Conservation (phyloP, 2,329 filamentous ascomycete genomes). For the Colletotrichum lupini region DNA sequence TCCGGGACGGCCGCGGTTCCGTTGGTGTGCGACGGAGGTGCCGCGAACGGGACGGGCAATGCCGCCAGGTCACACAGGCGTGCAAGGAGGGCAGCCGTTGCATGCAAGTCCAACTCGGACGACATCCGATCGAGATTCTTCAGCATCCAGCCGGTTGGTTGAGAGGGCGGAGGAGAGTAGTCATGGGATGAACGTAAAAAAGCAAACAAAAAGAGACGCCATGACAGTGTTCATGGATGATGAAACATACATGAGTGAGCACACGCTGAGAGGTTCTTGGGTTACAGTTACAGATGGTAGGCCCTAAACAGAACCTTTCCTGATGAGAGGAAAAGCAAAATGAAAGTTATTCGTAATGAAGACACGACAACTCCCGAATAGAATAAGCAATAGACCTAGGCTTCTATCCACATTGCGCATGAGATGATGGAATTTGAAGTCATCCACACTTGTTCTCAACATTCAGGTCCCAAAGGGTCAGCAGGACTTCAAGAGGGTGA, state of each 20-base stretch:
- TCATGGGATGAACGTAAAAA: constrained; percentile 20
- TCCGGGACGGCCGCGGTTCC: constrained; percentile 41
- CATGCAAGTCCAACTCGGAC: constrained; percentile 43
- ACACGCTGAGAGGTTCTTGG: not conserved
- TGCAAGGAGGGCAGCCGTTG: constrained; percentile 11
- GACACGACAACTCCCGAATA: not conserved
- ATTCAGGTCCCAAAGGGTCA: not conserved
- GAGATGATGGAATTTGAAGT: constrained; percentile 5
- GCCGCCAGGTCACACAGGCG: constrained; percentile 2
- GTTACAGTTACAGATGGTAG: not conserved
- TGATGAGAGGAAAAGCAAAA: not conserved
- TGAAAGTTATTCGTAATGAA: not conserved
- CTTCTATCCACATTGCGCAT: not conserved
- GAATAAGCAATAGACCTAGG: not conserved
- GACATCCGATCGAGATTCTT: constrained; percentile 43
- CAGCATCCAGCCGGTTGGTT: constrained; percentile 42
- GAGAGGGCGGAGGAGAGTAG: not conserved
- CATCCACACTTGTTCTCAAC: not conserved
- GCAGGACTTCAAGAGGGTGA: not conserved
- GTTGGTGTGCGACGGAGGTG: constrained; percentile 22
- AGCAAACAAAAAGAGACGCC: not conserved
- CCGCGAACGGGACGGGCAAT: constrained; percentile 12
- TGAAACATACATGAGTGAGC: constrained; percentile 16
- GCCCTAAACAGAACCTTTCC: not conserved
- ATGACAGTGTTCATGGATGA: not conserved